Percentiles rank a stretch among this genome's conserved stretches.
Conservation (phyloP, 2,329 filamentous ascomycete genomes). For the Fusarium penzigii region DNA sequence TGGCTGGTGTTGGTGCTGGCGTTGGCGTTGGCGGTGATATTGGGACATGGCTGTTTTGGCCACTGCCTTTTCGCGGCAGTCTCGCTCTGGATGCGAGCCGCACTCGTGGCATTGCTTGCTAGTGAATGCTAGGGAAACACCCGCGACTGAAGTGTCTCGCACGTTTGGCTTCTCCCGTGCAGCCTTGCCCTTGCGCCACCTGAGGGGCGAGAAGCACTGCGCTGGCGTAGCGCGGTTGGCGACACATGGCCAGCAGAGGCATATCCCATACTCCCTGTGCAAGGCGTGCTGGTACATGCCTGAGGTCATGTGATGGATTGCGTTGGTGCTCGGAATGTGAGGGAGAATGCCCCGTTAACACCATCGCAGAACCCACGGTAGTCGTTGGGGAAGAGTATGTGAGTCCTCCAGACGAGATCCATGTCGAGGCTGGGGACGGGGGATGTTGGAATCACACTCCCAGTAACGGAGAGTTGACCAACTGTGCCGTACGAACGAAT, state of each 20-base stretch:
- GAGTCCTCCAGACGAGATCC: conserved; percentile 22
- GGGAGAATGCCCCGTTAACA: conserved; percentile 7
- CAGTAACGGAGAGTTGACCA: background rate
- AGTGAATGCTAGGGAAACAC: conserved; percentile 8
- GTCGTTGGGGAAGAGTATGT: conserved; percentile 14
- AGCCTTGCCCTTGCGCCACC: background rate
- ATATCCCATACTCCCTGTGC: conserved; percentile 11
- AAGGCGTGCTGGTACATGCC: conserved; percentile 12
- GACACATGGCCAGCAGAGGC: conserved; percentile 23
- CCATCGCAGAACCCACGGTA: conserved; percentile 10
- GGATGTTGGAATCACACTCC: background rate
- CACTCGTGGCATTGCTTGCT: conserved; percentile 18
- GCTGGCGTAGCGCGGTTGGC: conserved; percentile 2
- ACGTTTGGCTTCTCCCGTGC: conserved; percentile 6
- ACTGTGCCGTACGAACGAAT: background rate
- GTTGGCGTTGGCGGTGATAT: background rate
- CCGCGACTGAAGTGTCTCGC: conserved; percentile 1
- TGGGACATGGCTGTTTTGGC: background rate
- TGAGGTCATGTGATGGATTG: background rate
- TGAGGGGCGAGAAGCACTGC: background rate
- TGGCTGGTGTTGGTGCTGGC: background rate
- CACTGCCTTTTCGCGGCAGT: conserved; percentile 12
- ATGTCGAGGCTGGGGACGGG: conserved; percentile 16
- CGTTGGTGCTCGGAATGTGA: conserved; percentile 9
- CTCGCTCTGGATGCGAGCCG: conserved; percentile 13